phyloP scores from a whole-genome alignment of 345 rosid genomes.

The Gossypium turneri region DNA sequence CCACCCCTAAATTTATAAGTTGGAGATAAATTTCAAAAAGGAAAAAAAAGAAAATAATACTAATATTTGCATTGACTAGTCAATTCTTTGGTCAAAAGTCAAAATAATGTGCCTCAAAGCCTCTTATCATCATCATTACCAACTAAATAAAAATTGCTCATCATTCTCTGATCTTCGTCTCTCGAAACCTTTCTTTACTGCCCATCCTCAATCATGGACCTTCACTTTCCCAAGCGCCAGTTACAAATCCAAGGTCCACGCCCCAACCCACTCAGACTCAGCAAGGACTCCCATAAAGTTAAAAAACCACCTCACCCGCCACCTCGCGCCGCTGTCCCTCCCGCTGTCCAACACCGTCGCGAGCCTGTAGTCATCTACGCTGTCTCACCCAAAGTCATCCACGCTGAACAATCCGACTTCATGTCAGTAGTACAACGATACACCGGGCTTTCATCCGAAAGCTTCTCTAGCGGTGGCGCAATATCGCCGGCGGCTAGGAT shows the following conservation, averaged over 20 bases:
- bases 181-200: neutral
- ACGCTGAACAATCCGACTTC: conserved; percentile 59
- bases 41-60: too few relatives aligned
- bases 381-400: conserved; percentile 72
- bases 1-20: too few relatives aligned
- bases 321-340: conserved; percentile 17
- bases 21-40: too few relatives aligned
- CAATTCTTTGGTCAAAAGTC: too few relatives aligned
- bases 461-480: conserved; percentile 39
- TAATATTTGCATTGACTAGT: too few relatives aligned
- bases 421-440: conserved; percentile 84
- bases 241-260: conserved; percentile 71
- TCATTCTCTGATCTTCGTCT: too few relatives aligned
- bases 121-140: too few relatives aligned
- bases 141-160: too few relatives aligned
- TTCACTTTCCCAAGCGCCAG: conserved; percentile 28
- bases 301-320: conserved; percentile 48
- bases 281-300: conserved; percentile 60
- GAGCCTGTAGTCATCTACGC: conserved; percentile 23
- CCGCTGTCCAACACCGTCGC: neutral
- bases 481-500: conserved; percentile 80
- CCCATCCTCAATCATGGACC: conserved; percentile 30
- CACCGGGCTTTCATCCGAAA: conserved; percentile 60
- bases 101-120: too few relatives aligned
- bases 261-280: conserved; percentile 59